phyloP scores from a whole-genome alignment of 495 filamentous ascomycete genomes.

The Annulohypoxylon moriforme region DNA sequence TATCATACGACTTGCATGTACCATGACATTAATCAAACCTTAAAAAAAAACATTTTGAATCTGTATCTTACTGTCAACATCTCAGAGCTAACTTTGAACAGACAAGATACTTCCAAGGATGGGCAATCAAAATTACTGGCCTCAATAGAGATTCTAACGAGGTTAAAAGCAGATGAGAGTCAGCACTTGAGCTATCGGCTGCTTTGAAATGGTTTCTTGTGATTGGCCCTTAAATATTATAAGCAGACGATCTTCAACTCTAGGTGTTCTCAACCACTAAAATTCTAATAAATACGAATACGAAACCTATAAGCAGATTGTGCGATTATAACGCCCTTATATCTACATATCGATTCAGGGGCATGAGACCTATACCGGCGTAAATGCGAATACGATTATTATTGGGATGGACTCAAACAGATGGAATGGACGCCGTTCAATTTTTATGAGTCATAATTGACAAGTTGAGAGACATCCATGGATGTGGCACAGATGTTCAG shows the following conservation, averaged over 20 bases:
- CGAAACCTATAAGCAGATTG: conserved; percentile 9
- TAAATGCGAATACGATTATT: conserved; percentile 4
- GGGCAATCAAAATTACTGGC: neutral
- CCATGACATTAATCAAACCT: conserved; percentile 41
- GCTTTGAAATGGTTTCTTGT: conserved; percentile 4
- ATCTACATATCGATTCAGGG: neutral
- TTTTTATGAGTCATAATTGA: conserved; percentile 10
- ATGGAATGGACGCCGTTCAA: neutral
- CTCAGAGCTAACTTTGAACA: neutral
- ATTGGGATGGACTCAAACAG: neutral
- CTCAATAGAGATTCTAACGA: neutral
- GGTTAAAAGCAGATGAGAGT: neutral
- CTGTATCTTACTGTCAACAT: neutral
- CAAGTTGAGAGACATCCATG: neutral
- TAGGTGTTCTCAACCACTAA: neutral
- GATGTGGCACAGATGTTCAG: neutral
- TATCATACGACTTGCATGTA: conserved; percentile 49
- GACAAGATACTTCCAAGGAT: neutral
- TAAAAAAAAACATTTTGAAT: conserved; percentile 25
- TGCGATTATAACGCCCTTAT: neutral
- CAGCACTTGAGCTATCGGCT: conserved; percentile 1
- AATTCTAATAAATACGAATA: conserved; percentile 18
- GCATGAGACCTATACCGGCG: neutral
- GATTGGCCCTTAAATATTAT: neutral
- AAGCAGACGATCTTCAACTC: neutral